Evolutionary conservation across 805 yeast species (phyloP), one percentile per base, ranked within the genome.

Genomic region (Myxozyma kluyveri): DNA sequence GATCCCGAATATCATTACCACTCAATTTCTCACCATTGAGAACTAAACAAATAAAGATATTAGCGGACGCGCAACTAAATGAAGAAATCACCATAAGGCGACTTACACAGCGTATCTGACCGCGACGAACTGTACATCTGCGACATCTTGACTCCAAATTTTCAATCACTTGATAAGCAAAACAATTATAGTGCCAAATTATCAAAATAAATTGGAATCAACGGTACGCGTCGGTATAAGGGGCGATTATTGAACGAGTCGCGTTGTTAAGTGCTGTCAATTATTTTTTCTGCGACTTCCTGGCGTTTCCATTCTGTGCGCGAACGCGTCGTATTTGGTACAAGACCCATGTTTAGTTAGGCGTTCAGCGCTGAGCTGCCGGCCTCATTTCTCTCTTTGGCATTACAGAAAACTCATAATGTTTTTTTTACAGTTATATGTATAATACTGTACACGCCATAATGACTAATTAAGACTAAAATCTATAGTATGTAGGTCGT

Each of bases 1-100:
- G 99, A 66, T 89, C 86, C 65, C 99, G 83, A 61, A 95, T 85
- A 66, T 93, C 99, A 65, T 90, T 96, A 52, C 99, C 99, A 69
- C 95, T 84, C 61, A 88, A 72, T 71, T 93, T 91, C 69, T 93
- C 96, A 63, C 97, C 99, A 63, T 96, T 96, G 60, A 93, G 82
- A 71, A 93, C 78, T 74, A 32, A 14, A 35, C 29, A 7, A n/a
- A n/a, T n/a, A n/a, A n/a, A 41, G 24, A 22, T 6, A 19, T 39
- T 18, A 36, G 21, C 37, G 7, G 22, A 24, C 38, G 9, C 17
- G 10, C n/a, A 22, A 24, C n/a, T 40, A 17, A 14, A 19, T 22
- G 19, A 4, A 32, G 35, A 12, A 12, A 17, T 19, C 38, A n/a
- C 18, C 18, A 9, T 35, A 1, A 9, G 31, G 26, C 35, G 23